Evolutionary conservation across 257 asterid species (phyloP).

Genomic region (Eustoma russellianum): DNA sequence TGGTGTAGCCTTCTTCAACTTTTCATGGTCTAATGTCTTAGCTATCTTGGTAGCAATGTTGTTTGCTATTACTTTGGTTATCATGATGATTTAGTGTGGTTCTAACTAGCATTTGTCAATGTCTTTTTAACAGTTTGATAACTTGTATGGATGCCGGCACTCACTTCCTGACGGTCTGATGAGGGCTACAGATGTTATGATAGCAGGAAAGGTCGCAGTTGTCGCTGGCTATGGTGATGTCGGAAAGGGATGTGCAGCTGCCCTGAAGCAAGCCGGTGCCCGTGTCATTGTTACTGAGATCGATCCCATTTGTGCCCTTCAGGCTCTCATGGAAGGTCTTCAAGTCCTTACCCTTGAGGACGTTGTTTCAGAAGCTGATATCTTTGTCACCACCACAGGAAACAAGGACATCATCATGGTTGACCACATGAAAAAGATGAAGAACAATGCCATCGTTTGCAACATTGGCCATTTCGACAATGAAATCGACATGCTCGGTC

Average conservation of each 20-base stretch:
- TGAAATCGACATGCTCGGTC: conserved; percentile 50
- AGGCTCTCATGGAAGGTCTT: conserved; percentile 56
- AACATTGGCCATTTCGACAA: conserved; percentile 65
- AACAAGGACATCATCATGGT: conserved; percentile 63
- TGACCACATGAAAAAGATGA: conserved; percentile 53
- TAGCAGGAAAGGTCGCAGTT: conserved; percentile 49
- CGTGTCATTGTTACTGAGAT: conserved; percentile 58
- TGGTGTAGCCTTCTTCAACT: too few relatives aligned
- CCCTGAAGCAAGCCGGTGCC: conserved; percentile 53
- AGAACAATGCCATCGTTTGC: conserved; percentile 59
- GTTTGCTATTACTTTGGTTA: neutral
- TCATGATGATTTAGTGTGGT: neutral
- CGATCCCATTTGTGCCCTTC: conserved; percentile 61
- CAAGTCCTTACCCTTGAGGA: conserved; percentile 52
- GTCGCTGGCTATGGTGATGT: conserved; percentile 55
- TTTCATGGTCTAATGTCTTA: too few relatives aligned
- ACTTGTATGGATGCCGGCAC: conserved; percentile 63
- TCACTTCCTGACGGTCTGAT: conserved; percentile 55
- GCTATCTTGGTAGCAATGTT: too few relatives aligned
- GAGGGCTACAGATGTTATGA: conserved; percentile 64
- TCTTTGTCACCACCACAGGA: conserved; percentile 63
- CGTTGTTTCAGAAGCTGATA: conserved; percentile 39
- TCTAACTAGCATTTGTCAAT: conserved; percentile 9
- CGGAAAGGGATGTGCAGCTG: conserved; percentile 61
- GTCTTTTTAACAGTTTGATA: conserved; percentile 34